These are phyloP conservation scores for Xanthoceras sorbifolium DNA, from an alignment of 345 rosid genomes.

Conservation along the genomic window DNA sequence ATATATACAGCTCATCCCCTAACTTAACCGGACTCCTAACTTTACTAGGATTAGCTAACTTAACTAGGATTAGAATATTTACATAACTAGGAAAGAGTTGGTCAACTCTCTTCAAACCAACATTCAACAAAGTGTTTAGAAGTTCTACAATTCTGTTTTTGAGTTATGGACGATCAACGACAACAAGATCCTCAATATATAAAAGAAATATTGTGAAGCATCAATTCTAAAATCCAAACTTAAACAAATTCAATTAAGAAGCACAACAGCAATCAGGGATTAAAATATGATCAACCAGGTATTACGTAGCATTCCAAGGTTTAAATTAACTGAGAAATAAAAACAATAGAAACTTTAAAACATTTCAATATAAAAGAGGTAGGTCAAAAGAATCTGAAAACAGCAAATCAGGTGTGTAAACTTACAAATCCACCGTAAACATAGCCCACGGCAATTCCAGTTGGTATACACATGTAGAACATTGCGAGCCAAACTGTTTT, in stretches of 20 bases:
- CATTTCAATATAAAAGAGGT: not conserved
- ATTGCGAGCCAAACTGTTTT: slow-evolving; percentile 89
- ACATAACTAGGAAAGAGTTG: too few species aligned
- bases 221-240: not conserved
- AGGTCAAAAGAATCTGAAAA: not conserved
- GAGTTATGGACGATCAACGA: not conserved
- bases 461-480: slow-evolving; percentile 97
- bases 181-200: not conserved
- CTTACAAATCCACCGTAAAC: slow-evolving; percentile 94
- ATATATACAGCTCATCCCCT: too few species aligned
- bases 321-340: not conserved
- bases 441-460: slow-evolving; percentile 89
- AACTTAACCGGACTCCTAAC: too few species aligned
- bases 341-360: not conserved
- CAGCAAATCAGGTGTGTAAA: not conserved
- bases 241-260: not conserved
- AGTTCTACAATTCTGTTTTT: not conserved
- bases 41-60: too few species aligned
- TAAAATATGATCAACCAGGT: not conserved
- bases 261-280: not conserved
- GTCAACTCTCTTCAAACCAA: too few species aligned
- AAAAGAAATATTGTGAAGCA: not conserved
- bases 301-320: not conserved
- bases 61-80: too few species aligned
- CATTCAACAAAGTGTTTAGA: too few species aligned